Percentiles rank a stretch among this genome's conserved stretches.
These are phyloP conservation scores for Suillus variegatus DNA, from an alignment of 768 basidiomycete species.

Conservation along the genomic window DNA sequence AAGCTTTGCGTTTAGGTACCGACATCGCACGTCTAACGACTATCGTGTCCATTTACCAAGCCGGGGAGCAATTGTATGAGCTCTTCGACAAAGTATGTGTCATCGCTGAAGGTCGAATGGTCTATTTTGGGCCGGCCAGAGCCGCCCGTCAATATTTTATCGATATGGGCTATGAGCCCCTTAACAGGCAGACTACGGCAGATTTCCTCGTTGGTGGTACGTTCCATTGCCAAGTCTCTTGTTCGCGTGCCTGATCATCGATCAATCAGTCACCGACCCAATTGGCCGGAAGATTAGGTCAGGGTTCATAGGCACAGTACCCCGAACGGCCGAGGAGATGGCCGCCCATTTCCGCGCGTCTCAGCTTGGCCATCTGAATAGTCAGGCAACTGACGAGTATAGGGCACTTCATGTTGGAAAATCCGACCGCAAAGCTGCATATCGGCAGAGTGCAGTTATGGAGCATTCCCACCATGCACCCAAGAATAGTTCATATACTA, in stretches of 20 bases:
- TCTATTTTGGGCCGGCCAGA: constrained; percentile 56
- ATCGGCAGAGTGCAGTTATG: constrained; percentile 45
- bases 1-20: constrained; percentile 62
- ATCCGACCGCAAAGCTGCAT: constrained; percentile 42
- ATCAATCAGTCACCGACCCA: constrained; percentile 54
- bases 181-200: constrained; percentile 57
- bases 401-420: constrained; percentile 44
- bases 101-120: constrained; percentile 54
- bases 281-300: constrained; percentile 51
- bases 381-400: constrained; percentile 49
- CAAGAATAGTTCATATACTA: constrained; percentile 43
- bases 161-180: constrained; percentile 53
- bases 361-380: constrained; percentile 41
- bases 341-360: constrained; percentile 48
- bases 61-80: constrained; percentile 64
- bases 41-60: constrained; percentile 86
- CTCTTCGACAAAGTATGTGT: constrained; percentile 72
- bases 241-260: constrained; percentile 11
- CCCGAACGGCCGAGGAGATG: constrained; percentile 60
- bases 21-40: constrained; percentile 57
- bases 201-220: constrained; percentile 55
- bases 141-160: constrained; percentile 58
- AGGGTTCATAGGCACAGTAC: constrained; percentile 41
- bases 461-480: constrained; percentile 52
- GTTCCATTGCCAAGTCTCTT: constrained; percentile 6